Evolutionary conservation across 257 asterid species (phyloP).

Genomic region (Ajuga chamaepitys): DNA sequence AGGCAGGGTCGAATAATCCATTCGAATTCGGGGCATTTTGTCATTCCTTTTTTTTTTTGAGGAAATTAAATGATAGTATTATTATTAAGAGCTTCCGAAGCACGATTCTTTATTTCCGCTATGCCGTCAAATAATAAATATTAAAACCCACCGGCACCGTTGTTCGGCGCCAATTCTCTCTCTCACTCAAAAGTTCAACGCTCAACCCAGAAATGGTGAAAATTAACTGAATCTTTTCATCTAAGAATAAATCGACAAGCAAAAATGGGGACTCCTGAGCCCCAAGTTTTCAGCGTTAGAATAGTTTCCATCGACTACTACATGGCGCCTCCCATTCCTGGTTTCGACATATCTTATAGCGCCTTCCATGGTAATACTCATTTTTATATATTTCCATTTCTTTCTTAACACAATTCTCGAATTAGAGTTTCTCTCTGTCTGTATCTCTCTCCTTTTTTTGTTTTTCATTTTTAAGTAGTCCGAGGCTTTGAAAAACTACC

Average conservation of each 20-base stretch:
- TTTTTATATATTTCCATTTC: neutral
- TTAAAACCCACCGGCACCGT: neutral
- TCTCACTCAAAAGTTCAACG: neutral
- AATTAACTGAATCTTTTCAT: constrained; percentile 3
- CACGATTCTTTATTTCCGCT: neutral
- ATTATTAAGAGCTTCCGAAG: neutral
- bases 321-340: constrained; percentile 70
- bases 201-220: constrained; percentile 1
- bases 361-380: constrained; percentile 50
- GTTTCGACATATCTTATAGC: constrained; percentile 59
- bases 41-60: neutral
- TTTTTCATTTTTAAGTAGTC: neutral
- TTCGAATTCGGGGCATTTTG: too few relatives aligned
- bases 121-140: neutral
- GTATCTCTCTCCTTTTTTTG: neutral
- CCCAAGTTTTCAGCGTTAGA: constrained; percentile 56
- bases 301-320: constrained; percentile 83
- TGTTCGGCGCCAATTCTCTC: constrained; percentile 18
- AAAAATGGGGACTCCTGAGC: constrained; percentile 49
- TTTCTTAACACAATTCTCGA: neutral
- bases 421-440: neutral
- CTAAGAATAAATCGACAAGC: neutral
- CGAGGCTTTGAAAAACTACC: constrained; percentile 1
- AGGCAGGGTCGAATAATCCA: too few relatives aligned
- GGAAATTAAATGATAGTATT: neutral